Percentiles rank a stretch among this genome's conserved stretches.
These are phyloP conservation scores for Rhizophora mangle DNA, from an alignment of 345 rosid genomes.

Conservation along the genomic window DNA sequence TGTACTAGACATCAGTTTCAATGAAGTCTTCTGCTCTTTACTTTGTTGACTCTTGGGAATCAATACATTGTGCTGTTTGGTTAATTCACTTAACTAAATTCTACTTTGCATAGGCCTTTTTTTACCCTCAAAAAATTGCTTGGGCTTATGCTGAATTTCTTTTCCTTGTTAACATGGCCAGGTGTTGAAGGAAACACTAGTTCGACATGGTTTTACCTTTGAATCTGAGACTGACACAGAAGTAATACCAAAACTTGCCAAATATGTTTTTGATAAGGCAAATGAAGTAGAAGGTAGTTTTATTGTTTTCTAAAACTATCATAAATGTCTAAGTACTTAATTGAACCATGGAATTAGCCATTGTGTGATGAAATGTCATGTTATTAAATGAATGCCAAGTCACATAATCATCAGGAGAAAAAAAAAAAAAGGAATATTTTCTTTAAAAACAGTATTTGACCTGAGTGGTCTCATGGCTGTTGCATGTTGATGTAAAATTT, in stretches of 20 bases:
- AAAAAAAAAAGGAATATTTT: too few species aligned
- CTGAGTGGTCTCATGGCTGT: neutral
- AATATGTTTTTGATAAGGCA: conserved; percentile 84
- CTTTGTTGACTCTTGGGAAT: too few species aligned
- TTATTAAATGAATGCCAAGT: neutral
- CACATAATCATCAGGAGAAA: neutral
- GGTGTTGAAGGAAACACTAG: conserved; percentile 72
- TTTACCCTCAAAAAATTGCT: too few species aligned
- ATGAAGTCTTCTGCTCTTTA: too few species aligned
- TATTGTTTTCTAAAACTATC: neutral
- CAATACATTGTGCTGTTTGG: too few species aligned
- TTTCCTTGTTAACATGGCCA: conserved; percentile 20
- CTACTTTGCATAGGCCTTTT: neutral
- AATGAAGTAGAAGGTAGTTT: conserved; percentile 68
- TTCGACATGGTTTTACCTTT: conserved; percentile 81
- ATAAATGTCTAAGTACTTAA: neutral
- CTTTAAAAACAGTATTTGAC: neutral
- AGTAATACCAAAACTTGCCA: conserved; percentile 94
- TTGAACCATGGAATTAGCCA: neutral
- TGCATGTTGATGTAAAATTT: neutral
- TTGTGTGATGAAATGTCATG: neutral
- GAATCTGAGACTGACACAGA: conserved; percentile 94
- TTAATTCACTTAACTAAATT: neutral
- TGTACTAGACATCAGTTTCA: too few species aligned
- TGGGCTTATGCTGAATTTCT: conserved; percentile 3